Evolutionary conservation across 1,284 basidiomycete species (phyloP), one percentile per base, ranked within the genome.

Genomic region (Trichosporon coremiiforme): DNA sequence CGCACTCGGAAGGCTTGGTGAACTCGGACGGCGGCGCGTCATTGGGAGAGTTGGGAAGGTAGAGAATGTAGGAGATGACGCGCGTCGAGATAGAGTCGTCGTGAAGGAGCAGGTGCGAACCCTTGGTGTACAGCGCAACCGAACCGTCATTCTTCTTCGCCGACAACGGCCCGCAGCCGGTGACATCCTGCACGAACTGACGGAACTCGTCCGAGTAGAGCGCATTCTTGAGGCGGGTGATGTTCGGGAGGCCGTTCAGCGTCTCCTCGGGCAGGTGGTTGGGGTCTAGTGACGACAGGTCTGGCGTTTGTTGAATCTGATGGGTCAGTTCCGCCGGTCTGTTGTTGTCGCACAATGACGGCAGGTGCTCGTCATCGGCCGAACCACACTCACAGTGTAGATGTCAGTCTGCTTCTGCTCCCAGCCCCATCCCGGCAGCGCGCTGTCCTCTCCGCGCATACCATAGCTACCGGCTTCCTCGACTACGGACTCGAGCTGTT

Each of bases 321-420:
- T 25, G 35, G 62, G 67, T 71, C 53, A 62, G 57, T 35, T 35
- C 33, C 33, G 33, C 33, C 6, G 33, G 7, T 10, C 33, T 25
- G 25, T 17, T 53, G 25, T 15, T 13, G 13, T 33, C 36, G 25
- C 10, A 20, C 64, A 4, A 15, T n/a, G n/a, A 5, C 9, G 47
- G n/a, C 20, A 20, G 38, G 10, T 29, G 64, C 25, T 41, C 25
- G 22, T 22, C 12, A 65, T 45, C 45, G 22, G 13, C 29, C 47
- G 25, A 25, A 25, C 25, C 25, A 22, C 6, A 72, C 86, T 69
- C 72, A 91, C 94, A 88, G 95, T 96, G 89, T 98, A 99, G 75
- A 99, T 99, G 80, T 99, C 96, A 6, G 96, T 99, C 86, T 98
- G 94, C 85, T 98, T 99, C 84, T 95, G 91, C 7, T 94, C 90